Evolutionary conservation across 1,284 basidiomycete species (phyloP).

Genomic region (Exobasidium rhododendri): DNA sequence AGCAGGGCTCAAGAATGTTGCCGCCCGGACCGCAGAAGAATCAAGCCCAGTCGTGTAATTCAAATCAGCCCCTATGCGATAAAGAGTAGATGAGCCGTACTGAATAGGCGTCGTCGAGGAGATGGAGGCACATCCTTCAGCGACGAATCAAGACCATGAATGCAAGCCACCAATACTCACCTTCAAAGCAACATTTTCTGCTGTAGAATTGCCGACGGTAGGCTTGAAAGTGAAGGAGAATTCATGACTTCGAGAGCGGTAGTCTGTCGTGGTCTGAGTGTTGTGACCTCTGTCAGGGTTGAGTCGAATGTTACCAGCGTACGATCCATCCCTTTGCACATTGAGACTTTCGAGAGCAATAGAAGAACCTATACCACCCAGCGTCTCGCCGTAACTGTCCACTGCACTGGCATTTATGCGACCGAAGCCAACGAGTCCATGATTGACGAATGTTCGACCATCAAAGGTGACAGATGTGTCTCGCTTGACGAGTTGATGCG

Average conservation of each 20-base stretch:
- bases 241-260: slow-evolving; percentile 62
- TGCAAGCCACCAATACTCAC: too few relatives aligned
- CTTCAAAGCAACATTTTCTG: slow-evolving; percentile 61
- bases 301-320: slow-evolving; percentile 59
- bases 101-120: background rate
- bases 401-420: slow-evolving; percentile 39
- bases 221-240: slow-evolving; percentile 65
- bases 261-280: slow-evolving; percentile 61
- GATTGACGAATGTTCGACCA: slow-evolving; percentile 38
- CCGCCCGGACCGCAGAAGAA: slow-evolving; percentile 59
- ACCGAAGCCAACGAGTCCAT: slow-evolving; percentile 55
- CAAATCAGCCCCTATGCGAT: slow-evolving; percentile 53
- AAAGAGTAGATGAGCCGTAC: slow-evolving; percentile 63
- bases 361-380: slow-evolving; percentile 52
- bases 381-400: slow-evolving; percentile 52
- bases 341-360: slow-evolving; percentile 26
- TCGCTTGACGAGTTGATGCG: background rate
- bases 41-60: slow-evolving; percentile 66
- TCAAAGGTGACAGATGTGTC: slow-evolving; percentile 14
- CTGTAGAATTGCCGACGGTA: slow-evolving; percentile 59
- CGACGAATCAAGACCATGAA: too few relatives aligned
- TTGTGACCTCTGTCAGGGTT: slow-evolving; percentile 63
- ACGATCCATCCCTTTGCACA: slow-evolving; percentile 35
- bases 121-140: too few relatives aligned
- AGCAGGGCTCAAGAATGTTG: slow-evolving; percentile 43